phyloP scores from a whole-genome alignment of 441 rosid species.

The Erodium trifolium region DNA sequence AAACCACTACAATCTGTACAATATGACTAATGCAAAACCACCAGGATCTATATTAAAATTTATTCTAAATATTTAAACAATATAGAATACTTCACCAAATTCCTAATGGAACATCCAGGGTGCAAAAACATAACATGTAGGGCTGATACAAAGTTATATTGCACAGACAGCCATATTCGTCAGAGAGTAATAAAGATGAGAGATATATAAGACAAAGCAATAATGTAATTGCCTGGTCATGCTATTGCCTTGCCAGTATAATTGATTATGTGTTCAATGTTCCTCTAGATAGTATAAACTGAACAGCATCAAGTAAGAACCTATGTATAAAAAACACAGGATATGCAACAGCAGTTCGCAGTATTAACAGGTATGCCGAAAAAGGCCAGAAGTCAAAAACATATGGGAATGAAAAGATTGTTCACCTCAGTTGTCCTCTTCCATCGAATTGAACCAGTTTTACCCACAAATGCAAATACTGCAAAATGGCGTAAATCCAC shows the following conservation, averaged over 20 bases:
- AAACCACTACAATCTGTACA: not conserved
- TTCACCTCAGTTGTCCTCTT: constrained; percentile 84
- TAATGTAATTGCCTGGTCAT: no score
- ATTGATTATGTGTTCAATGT: no score
- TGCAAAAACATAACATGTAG: not conserved
- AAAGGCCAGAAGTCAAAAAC: no score
- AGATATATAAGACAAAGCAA: not conserved
- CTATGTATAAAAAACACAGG: no score
- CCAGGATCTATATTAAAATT: not conserved
- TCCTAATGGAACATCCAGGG: not conserved
- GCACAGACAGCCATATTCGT: not conserved
- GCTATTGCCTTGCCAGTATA: not conserved
- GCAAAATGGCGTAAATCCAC: constrained; percentile 83
- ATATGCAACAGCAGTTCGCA: no score
- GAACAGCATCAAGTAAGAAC: no score
- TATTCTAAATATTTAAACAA: no score
- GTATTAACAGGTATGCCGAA: no score
- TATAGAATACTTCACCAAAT: not conserved
- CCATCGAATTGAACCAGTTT: constrained; percentile 68
- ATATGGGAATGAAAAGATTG: not conserved
- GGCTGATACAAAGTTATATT: not conserved
- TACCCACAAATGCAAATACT: constrained; percentile 85
- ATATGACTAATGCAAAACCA: not conserved
- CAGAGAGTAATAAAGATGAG: not conserved
- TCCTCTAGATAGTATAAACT: no score